Conservation (phyloP, 2,329 filamentous ascomycete genomes). For the Colletotrichum liriopes region DNA sequence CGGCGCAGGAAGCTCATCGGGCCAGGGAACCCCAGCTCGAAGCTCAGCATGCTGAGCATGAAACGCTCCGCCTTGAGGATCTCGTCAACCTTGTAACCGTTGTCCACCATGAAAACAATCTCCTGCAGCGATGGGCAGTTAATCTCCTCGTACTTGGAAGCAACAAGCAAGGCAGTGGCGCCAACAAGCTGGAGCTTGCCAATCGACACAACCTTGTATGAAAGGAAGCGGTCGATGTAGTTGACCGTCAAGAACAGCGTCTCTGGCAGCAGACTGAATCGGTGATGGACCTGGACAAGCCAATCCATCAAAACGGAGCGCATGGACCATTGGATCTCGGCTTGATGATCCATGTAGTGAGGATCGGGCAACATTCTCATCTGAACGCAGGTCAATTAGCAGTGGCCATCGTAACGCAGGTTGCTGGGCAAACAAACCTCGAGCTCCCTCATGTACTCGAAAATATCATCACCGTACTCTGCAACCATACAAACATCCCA, state of each 20-base stretch:
- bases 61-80: constrained; percentile 98
- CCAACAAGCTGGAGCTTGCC: constrained; percentile 96
- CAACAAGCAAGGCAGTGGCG: constrained; percentile 94
- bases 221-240: constrained; percentile 97
- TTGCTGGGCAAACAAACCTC: constrained; percentile 74
- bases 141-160: constrained; percentile 99
- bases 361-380: constrained; percentile 87
- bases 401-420: neutral
- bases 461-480: constrained; percentile 97
- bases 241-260: constrained; percentile 96
- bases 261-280: constrained; percentile 92
- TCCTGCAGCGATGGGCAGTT: constrained; percentile 95
- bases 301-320: constrained; percentile 97
- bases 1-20: constrained; percentile 98
- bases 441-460: constrained; percentile 89
- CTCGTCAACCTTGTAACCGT: constrained; percentile 89
- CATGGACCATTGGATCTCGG: constrained; percentile 99
- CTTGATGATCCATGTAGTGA: constrained; percentile 96
- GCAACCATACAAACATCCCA: constrained; percentile 99
- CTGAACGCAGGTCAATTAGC: constrained; percentile 60
- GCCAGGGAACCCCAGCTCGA: constrained; percentile 97
- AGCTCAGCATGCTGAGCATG: constrained; percentile 97
- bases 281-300: constrained; percentile 95
- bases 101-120: constrained; percentile 98
- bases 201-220: constrained; percentile 93